phyloP scores from a whole-genome alignment of 1,284 basidiomycete species.

The Trichosporon faecale region DNA sequence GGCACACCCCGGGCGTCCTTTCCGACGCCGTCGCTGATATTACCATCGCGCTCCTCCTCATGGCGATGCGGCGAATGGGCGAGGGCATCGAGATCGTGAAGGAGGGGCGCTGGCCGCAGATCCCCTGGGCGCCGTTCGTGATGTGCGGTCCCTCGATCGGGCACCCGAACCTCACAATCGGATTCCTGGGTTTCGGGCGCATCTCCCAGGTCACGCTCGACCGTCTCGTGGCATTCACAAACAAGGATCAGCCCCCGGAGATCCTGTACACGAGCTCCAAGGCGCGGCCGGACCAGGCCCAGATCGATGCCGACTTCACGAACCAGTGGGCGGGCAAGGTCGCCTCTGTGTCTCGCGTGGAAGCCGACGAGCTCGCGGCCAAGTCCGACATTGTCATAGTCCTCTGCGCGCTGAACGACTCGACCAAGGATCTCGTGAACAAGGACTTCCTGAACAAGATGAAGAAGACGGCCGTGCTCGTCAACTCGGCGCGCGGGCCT shows the following conservation, averaged over 20 bases:
- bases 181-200: conserved; percentile 91
- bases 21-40: conserved; percentile 88
- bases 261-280: conserved; percentile 44
- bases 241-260: conserved; percentile 33
- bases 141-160: conserved; percentile 54
- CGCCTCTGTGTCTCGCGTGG: conserved; percentile 62
- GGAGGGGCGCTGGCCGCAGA: conserved; percentile 65
- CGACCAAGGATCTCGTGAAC: conserved; percentile 71
- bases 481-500: conserved; percentile 73
- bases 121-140: conserved; percentile 71
- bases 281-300: conserved; percentile 43
- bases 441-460: conserved; percentile 71
- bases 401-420: conserved; percentile 71
- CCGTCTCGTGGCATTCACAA: conserved; percentile 73
- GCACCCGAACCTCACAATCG: conserved; percentile 61
- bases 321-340: conserved; percentile 59
- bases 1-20: conserved; percentile 87
- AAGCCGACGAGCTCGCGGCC: conserved; percentile 64
- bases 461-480: conserved; percentile 75
- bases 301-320: conserved; percentile 59
- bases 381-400: conserved; percentile 79
- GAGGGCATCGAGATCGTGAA: conserved; percentile 65
- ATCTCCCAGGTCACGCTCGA: conserved; percentile 76
- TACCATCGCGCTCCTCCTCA: conserved; percentile 80
- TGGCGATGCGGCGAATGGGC: conserved; percentile 77